Evolutionary conservation across 164 flowering plant genomes (phyloP).

Genomic region (Brasenia schreberi): DNA sequence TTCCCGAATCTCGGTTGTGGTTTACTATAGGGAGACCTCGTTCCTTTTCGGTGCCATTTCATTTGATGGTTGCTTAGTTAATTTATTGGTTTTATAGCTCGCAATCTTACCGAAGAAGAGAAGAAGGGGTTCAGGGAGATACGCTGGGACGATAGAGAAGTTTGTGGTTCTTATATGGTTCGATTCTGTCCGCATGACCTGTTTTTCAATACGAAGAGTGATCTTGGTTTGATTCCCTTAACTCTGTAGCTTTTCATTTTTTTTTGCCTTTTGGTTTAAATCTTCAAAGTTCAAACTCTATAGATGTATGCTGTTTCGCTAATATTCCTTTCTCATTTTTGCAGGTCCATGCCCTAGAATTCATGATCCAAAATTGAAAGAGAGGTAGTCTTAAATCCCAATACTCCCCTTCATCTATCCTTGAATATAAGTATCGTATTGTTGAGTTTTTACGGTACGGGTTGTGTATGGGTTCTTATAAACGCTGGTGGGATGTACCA

Average conservation of each 20-base stretch:
- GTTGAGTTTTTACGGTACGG: no score
- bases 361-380: constrained; percentile 91
- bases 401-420: neutral
- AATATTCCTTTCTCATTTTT: constrained; percentile 1
- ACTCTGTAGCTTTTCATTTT: neutral
- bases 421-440: neutral
- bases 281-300: no score
- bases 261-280: no score
- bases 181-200: constrained; percentile 97
- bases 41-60: constrained; percentile 1
- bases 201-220: constrained; percentile 92
- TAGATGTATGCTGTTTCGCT: neutral
- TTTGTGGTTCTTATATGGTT: constrained; percentile 80
- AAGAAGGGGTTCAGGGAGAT: constrained; percentile 64
- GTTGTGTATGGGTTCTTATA: no score
- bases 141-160: constrained; percentile 91
- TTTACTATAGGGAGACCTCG: no score
- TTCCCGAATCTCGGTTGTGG: no score
- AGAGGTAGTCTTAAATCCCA: constrained; percentile 39
- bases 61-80: no score
- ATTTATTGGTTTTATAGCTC: constrained; percentile 28
- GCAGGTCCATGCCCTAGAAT: constrained; percentile 80
- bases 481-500: no score
- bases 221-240: constrained; percentile 50
- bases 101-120: constrained; percentile 92